A percentile compares a stretch with the other conserved stretches of the same genome.
These are phyloP conservation scores for Cytospora paraplurivora DNA, from an alignment of 2,329 filamentous ascomycete species.

Conservation along the genomic window DNA sequence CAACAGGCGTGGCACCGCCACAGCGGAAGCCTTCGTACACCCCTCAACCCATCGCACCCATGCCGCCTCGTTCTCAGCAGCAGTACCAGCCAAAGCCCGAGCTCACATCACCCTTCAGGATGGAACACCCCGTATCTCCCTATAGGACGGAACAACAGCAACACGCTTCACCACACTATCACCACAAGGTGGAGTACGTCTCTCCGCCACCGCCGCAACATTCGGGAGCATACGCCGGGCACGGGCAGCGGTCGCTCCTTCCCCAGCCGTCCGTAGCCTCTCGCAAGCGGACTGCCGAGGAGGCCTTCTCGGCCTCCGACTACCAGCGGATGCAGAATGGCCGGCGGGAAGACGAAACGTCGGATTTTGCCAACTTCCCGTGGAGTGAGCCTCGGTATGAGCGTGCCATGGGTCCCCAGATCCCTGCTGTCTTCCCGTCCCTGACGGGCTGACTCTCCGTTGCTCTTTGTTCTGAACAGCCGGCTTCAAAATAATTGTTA, in stretches of 20 bases:
- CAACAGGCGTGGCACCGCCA: conserved; percentile 5
- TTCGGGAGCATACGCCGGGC: conserved; percentile 11
- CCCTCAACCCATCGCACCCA: conserved; percentile 7
- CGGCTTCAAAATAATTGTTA: no score
- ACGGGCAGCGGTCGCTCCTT: neutral
- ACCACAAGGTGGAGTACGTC: conserved; percentile 18
- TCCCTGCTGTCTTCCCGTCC: conserved; percentile 12
- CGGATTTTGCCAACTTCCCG: conserved; percentile 13
- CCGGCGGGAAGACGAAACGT: conserved; percentile 18
- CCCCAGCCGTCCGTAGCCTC: conserved; percentile 6
- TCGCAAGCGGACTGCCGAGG: conserved; percentile 23
- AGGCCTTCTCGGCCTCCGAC: conserved; percentile 21
- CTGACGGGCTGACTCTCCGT: neutral
- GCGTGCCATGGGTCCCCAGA: conserved; percentile 13
- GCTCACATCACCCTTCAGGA: conserved; percentile 12
- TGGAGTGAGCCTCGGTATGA: conserved; percentile 15
- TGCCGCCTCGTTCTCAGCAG: conserved; percentile 25
- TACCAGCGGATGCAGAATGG: conserved; percentile 23
- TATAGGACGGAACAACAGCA: conserved; percentile 14
- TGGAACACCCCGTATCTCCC: conserved; percentile 14
- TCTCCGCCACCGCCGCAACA: conserved; percentile 5
- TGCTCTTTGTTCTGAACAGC: no score
- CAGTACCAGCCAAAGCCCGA: conserved; percentile 12
- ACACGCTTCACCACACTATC: neutral
- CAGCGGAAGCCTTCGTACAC: conserved; percentile 20